Evolutionary conservation across 2,329 filamentous ascomycete species (phyloP), one percentile per base, ranked within the genome.

Genomic region (Phyllosticta ampelicida): DNA sequence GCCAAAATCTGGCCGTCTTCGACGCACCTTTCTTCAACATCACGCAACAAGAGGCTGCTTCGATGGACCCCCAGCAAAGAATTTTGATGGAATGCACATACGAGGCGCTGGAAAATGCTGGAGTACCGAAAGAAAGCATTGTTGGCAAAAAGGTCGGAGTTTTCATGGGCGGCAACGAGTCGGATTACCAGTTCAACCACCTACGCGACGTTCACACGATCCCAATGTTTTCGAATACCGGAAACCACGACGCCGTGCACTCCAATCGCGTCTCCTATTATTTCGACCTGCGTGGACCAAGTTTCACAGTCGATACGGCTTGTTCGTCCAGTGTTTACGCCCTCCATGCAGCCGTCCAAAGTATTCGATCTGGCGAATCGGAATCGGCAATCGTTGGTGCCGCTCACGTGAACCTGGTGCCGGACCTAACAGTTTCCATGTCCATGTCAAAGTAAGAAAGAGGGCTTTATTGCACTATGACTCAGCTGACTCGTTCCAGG

Each of bases 251-350:
- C 13, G 53, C 67, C 1, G 67, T 70, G 62, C 65, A 68, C 50
- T 63, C 68, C 0, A 69, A 69, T 56, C 62, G 67, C 1, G 65
- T 71, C 10, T 65, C 63, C 0, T 66, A 67, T 51, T 67, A 68
- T 54, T 70, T 70, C 48, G 67, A 70, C 49, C 53, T 67, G 0
- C 60, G 64, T 6, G 69, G 69, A 1, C 68, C 69, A 2, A 67
- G 65, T 29, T 62, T 65, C 11, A 68, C 68, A 0, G 54, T 71
- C 1, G 68, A 71, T 48, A 70, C 69, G 5, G 69, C 68, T 1
- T 71, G 69, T 48, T 69, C 68, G 4, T 65, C 64, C 16, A 63
- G 61, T 26, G 55, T 71, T 16, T 63, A 66, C 8, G 68, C 67
- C 0, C 28, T 70, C 5, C 66, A 71, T 49, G 60, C 61, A 9